Percentiles rank a stretch among this genome's conserved stretches.
These are phyloP conservation scores for Fusarium paranaense DNA, from an alignment of 2,329 filamentous ascomycete genomes.

Conservation along the genomic window DNA sequence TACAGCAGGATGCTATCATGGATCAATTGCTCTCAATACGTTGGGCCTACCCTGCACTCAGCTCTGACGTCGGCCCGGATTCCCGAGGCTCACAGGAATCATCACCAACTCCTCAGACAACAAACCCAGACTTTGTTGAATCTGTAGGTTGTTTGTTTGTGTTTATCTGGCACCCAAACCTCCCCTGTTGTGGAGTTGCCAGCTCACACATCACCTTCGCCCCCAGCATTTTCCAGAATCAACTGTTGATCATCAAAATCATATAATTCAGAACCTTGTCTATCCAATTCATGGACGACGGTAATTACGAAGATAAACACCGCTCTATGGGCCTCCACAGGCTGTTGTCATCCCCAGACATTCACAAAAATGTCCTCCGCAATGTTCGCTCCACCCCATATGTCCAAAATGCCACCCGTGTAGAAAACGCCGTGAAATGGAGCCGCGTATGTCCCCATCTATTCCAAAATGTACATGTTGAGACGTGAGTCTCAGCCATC, in stretches of 20 bases:
- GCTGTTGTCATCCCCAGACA: slow-evolving; percentile 10
- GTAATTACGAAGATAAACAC: slow-evolving; percentile 35
- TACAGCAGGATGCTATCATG: neutral
- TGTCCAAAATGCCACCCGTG: slow-evolving; percentile 31
- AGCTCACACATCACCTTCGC: neutral
- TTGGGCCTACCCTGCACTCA: neutral
- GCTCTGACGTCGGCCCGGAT: neutral
- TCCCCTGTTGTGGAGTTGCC: neutral
- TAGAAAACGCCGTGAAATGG: slow-evolving; percentile 42
- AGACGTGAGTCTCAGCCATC: slow-evolving; percentile 15
- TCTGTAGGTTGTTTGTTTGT: neutral
- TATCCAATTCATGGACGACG: slow-evolving; percentile 26
- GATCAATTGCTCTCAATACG: neutral
- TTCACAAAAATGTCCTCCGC: slow-evolving; percentile 33
- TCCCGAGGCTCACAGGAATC: neutral
- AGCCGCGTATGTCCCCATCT: slow-evolving; percentile 41
- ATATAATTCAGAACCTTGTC: slow-evolving; percentile 36
- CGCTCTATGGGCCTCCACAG: slow-evolving; percentile 26
- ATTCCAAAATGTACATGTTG: slow-evolving; percentile 43
- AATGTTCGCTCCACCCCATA: slow-evolving; percentile 22
- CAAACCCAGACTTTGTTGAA: neutral
- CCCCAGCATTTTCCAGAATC: neutral
- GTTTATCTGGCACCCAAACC: neutral
- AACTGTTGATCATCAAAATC: slow-evolving; percentile 3
- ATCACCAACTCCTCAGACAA: neutral